These are phyloP conservation scores for Aspergillus biplanus DNA, from an alignment of 495 filamentous ascomycete species.

Conservation along the genomic window DNA sequence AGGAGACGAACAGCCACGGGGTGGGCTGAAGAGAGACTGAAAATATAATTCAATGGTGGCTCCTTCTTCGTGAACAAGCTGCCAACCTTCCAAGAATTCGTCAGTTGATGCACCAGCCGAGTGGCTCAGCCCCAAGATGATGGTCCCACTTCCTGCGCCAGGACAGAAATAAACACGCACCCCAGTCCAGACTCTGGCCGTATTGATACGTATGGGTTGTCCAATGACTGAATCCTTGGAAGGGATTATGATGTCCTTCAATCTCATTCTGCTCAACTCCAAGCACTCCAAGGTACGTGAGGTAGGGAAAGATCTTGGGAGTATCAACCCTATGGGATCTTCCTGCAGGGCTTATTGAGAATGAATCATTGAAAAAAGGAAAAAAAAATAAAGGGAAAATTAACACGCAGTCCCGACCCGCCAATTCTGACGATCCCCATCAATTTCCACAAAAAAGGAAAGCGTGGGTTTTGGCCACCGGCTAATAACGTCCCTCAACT, in stretches of 20 bases:
- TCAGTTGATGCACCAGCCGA: neutral
- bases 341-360: no score
- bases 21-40: neutral
- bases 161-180: constrained; percentile 13
- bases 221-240: no score
- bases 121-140: constrained; percentile 16
- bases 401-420: neutral
- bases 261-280: no score
- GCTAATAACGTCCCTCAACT: constrained; percentile 15
- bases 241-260: no score
- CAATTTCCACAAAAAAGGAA: neutral
- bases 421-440: neutral
- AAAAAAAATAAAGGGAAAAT: neutral
- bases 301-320: no score
- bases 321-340: no score
- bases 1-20: constrained; percentile 15
- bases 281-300: no score
- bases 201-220: neutral
- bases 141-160: constrained; percentile 1
- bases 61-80: neutral
- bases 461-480: constrained; percentile 4
- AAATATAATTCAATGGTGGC: neutral
- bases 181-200: neutral
- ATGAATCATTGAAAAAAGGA: no score
- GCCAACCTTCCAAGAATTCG: neutral